Evolutionary conservation across 192 early-diverging fungal genomes (phyloP), one percentile per base, ranked within the genome.

Genomic region (Entomortierella lignicola): DNA sequence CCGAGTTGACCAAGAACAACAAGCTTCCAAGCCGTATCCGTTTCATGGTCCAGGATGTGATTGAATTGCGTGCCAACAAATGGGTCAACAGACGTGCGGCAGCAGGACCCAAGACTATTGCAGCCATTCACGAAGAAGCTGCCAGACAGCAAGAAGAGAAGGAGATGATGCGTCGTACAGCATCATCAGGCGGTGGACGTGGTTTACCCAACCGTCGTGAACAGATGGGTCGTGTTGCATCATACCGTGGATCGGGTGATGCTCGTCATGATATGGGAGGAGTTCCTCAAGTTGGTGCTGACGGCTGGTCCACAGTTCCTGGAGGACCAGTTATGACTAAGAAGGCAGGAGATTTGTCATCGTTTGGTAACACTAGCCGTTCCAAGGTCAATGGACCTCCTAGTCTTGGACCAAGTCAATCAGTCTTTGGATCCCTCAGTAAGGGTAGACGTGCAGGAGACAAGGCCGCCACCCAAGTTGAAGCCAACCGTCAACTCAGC

Each of bases 1-100:
- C 84, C 53, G 88, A 91, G 48, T 85, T 99, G 84, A 83, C 88
- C 5, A 86, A 82, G 37, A 92, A 90, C 81, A 72, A 81, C 57
- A 87, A 85, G 55, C 83, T 98, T 30, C 82, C 86, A 39, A 92
- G 93, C 50, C 94, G 98, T 86, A 96, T 97, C 73, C 91, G 95
- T 37, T 99, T 98, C 77, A 94, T 96, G 94, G 77, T 99, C 39
- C 77, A 85, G 77, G 96, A 98, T 65, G 82, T 98, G 23, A 90
- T 97, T 31, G 96, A 97, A 50, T 83, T 97, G 56, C 87, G 96
- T 57, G 72, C 75, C 69, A 89, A 84, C 77, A 84, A 88, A 34
- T 99, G 98, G 98, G 88, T 89, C 32, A 81, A 83, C 43, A 84
- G 92, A 44, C 72, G 80, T 32, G 88, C 87, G 43, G 84, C 72